Conservation (phyloP, 371 early-diverging fungal genomes). For the Mortierella sp. region DNA sequence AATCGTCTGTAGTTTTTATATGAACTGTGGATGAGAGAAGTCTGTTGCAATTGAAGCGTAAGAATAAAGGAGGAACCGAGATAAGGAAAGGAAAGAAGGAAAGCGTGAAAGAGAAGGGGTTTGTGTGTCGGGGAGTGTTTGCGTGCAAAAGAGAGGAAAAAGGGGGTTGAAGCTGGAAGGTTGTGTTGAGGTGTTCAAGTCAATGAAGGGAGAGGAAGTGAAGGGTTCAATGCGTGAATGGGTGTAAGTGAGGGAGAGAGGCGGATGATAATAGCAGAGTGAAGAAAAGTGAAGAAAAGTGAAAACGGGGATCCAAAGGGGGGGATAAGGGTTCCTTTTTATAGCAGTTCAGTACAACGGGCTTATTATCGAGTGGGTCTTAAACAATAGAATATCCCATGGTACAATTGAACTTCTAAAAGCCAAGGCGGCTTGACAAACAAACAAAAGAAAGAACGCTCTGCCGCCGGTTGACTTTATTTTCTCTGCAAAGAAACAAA, state of each 20-base stretch:
- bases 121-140: not conserved
- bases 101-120: not conserved
- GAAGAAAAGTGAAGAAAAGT: not conserved
- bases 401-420: not conserved
- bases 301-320: constrained; percentile 15
- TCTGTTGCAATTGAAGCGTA: constrained; percentile 10
- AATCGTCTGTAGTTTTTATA: not conserved
- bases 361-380: not conserved
- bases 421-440: constrained; percentile 2
- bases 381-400: not conserved
- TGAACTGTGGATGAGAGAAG: not conserved
- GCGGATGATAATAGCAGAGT: not conserved
- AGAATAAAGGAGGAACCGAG: constrained; percentile 16
- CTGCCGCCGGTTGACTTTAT: constrained; percentile 12
- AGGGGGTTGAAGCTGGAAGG: not conserved
- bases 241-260: not conserved
- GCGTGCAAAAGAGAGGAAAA: constrained; percentile 15
- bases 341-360: constrained; percentile 17
- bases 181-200: not conserved
- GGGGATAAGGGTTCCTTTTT: constrained; percentile 42
- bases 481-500: constrained; percentile 14
- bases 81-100: constrained; percentile 19
- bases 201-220: not conserved
- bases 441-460: constrained; percentile 1
- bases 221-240: constrained; percentile 1